Evolutionary conservation across 2,329 filamentous ascomycete genomes (phyloP).

Genomic region (Arthroderma sp.): DNA sequence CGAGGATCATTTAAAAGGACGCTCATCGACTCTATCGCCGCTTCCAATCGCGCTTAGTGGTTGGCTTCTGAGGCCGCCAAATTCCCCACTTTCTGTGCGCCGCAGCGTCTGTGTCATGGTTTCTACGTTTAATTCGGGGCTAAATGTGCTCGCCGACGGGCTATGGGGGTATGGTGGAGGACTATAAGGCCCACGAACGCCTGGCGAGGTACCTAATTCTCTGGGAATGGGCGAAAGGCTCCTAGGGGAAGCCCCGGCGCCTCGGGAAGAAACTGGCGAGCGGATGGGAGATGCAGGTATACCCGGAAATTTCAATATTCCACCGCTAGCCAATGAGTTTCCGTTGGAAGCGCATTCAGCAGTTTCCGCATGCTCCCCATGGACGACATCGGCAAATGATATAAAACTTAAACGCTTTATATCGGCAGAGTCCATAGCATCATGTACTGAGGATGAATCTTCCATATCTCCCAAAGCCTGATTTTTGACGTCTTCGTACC

Average conservation of each 20-base stretch:
- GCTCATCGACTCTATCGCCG: conserved; percentile 20
- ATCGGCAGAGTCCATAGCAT: conserved; percentile 62
- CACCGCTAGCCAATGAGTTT: conserved; percentile 57
- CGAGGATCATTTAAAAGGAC: conserved; percentile 14
- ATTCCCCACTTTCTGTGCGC: conserved; percentile 71
- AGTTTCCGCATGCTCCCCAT: conserved; percentile 46
- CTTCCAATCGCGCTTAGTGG: conserved; percentile 21
- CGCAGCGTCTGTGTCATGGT: conserved; percentile 85
- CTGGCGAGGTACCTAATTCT: conserved; percentile 57
- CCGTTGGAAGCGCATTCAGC: conserved; percentile 39
- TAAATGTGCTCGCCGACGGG: conserved; percentile 36
- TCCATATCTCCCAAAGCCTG: conserved; percentile 42
- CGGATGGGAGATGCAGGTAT: conserved; percentile 8
- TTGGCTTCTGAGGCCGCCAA: conserved; percentile 35
- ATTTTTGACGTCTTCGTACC: conserved; percentile 41
- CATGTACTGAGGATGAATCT: conserved; percentile 62
- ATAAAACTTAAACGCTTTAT: conserved; percentile 83
- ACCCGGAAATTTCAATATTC: conserved; percentile 39
- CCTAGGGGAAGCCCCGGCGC: conserved; percentile 54
- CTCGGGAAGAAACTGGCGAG: conserved; percentile 49
- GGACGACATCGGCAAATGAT: conserved; percentile 90
- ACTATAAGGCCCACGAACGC: conserved; percentile 46
- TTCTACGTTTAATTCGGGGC: conserved; percentile 71
- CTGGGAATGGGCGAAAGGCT: conserved; percentile 64
- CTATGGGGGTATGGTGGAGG: conserved; percentile 43